Evolutionary conservation across 768 basidiomycete genomes (phyloP), one percentile per base, ranked within the genome.

Genomic region (Amanita inopinata): DNA sequence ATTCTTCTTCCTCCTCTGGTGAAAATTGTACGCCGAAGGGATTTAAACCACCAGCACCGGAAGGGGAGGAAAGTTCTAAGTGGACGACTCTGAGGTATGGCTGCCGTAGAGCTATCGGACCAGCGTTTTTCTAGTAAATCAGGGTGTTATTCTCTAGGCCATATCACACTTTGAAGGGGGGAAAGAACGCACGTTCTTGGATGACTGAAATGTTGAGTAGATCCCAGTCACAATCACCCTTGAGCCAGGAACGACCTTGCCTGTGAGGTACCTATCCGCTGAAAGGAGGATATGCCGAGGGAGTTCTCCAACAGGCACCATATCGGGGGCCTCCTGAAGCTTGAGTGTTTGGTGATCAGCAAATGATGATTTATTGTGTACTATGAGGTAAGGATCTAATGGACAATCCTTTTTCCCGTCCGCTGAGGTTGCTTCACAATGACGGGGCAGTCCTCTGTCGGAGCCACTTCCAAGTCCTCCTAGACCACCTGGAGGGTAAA

Each of bases 301-400:
- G 31, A 99, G 69, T 57, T 99, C 96, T 71, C 96, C 96, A 18
- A 98, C 93, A 0, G 96, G 96, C 1, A 99, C 96, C 90, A 97
- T 96, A 60, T 99, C 96, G 0, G 96, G 96, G 12, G 94, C 93
- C 61, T 99, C 96, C 61, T 99, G 96, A 9, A 99, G 74, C 59
- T 99, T 99, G 52, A 99, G 72, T 8, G 78, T 86, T 62, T 99
- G 96, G 52, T 96, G 92, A 57, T 99, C 96, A 5, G 92, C 83
- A 56, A 98, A 99, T 4, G 76, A 71, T 23, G 90, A 98, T 62
- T 90, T 88, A 27, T 90, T 83, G 61, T 99, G 96, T 11, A 97
- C 69, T 56, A 99, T 93, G 40, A 91, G 71, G 63, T 93, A 99
- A 1, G 96, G 96, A 57, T 98, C 96, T 41, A 98, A 60, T 0